These are phyloP conservation scores for Neurospora tetrasperma DNA, from an alignment of 495 filamentous ascomycete genomes.

Conservation along the genomic window DNA sequence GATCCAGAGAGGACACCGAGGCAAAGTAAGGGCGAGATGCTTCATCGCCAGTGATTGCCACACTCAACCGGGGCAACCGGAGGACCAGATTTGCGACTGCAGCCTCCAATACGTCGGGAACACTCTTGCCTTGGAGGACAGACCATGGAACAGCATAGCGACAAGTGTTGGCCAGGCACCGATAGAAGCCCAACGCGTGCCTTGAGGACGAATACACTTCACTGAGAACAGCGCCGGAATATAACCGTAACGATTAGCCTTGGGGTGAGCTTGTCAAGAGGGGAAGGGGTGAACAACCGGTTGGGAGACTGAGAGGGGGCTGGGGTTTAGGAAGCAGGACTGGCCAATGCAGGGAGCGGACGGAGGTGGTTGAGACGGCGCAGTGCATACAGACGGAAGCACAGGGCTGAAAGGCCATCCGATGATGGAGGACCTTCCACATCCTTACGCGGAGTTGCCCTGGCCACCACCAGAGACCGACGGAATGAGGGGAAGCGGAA, in stretches of 20 bases:
- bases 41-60: slow-evolving; percentile 23
- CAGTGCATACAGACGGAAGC: background rate
- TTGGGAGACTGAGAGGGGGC: background rate
- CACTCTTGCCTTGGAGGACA: background rate
- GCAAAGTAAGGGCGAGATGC: slow-evolving; percentile 20
- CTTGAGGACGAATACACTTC: slow-evolving; percentile 22
- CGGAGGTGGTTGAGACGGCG: background rate
- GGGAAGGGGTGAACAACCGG: background rate
- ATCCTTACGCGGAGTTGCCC: background rate
- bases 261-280: background rate
- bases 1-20: slow-evolving; percentile 15
- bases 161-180: slow-evolving; percentile 24
- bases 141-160: slow-evolving; percentile 16
- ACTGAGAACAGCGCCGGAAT: slow-evolving; percentile 3
- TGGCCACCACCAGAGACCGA: background rate
- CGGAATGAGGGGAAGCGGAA: background rate
- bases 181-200: slow-evolving; percentile 23
- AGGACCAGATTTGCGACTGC: slow-evolving; percentile 25
- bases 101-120: slow-evolving; percentile 10
- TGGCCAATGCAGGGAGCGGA: background rate
- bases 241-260: background rate
- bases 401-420: background rate
- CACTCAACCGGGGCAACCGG: slow-evolving; percentile 18
- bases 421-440: background rate
- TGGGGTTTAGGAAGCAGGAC: background rate